Conservation (phyloP, 306 rosid genomes). For the Medicago arabica region DNA sequence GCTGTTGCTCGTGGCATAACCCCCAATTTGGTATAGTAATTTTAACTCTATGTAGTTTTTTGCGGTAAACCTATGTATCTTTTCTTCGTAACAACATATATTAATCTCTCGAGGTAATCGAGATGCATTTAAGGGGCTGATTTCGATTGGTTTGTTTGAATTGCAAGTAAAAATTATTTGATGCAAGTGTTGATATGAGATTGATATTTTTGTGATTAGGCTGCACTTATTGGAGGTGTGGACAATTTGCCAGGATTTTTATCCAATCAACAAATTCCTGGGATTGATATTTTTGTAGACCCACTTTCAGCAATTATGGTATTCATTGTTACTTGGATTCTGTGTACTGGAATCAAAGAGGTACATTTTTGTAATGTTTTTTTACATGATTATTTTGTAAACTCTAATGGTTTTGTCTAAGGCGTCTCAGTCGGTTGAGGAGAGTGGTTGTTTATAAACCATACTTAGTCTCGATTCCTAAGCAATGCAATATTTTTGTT, state of each 20-base stretch:
- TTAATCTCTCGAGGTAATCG: too few species aligned
- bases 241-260: conserved; percentile 71
- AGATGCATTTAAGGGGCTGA: too few species aligned
- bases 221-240: conserved; percentile 78
- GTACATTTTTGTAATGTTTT: conserved; percentile 41
- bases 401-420: background rate
- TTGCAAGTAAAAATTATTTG: background rate
- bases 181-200: background rate
- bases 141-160: background rate
- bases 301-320: conserved; percentile 82
- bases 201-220: conserved; percentile 54
- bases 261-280: conserved; percentile 70
- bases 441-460: too few species aligned
- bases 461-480: background rate
- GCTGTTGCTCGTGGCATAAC: conserved; percentile 97
- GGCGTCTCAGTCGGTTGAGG: background rate
- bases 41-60: background rate
- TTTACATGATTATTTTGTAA: background rate
- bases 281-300: conserved; percentile 69
- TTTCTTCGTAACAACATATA: too few species aligned
- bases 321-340: conserved; percentile 72
- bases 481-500: background rate
- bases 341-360: conserved; percentile 92
- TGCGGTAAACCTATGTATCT: background rate
- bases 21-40: conserved; percentile 76